phyloP scores from a whole-genome alignment of 106 monocot genomes.

The Hemerocallis citrina region DNA sequence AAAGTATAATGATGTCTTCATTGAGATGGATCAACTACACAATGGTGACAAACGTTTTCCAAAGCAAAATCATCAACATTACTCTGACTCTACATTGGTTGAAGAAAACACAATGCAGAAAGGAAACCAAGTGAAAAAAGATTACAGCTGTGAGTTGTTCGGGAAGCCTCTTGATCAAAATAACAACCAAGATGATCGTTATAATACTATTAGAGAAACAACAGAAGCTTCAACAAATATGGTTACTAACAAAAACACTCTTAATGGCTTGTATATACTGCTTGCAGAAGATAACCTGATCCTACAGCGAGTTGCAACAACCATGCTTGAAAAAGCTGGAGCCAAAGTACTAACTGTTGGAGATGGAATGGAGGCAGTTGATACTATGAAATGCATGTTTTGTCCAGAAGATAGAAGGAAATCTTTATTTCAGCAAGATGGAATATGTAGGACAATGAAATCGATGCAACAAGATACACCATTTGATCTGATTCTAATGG shows the following conservation, averaged over 20 bases:
- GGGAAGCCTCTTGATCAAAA: background rate
- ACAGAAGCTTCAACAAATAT: conserved; percentile 5
- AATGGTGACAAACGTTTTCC: background rate
- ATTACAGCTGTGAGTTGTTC: background rate
- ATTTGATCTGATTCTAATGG: conserved; percentile 51
- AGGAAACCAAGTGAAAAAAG: background rate
- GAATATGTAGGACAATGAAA: background rate
- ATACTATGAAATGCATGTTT: conserved; percentile 25
- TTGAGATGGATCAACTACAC: conserved; percentile 1
- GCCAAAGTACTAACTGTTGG: conserved; percentile 31
- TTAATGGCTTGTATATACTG: conserved; percentile 32
- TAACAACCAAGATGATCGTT: conserved; percentile 1
- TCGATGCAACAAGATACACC: conserved; percentile 2
- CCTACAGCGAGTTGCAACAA: conserved; percentile 44
- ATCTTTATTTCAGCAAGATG: conserved; percentile 7
- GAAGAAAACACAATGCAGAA: background rate
- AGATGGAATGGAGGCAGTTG: conserved; percentile 49
- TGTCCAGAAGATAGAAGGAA: conserved; percentile 6
- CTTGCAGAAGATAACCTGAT: conserved; percentile 59
- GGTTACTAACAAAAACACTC: conserved; percentile 16
- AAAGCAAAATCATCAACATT: background rate
- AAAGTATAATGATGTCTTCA: background rate
- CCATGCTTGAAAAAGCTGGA: conserved; percentile 42
- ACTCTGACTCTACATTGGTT: background rate
- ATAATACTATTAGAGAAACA: background rate